These are phyloP conservation scores for Solanum chacoense DNA, from an alignment of 305 asterid species.

Conservation along the genomic window DNA sequence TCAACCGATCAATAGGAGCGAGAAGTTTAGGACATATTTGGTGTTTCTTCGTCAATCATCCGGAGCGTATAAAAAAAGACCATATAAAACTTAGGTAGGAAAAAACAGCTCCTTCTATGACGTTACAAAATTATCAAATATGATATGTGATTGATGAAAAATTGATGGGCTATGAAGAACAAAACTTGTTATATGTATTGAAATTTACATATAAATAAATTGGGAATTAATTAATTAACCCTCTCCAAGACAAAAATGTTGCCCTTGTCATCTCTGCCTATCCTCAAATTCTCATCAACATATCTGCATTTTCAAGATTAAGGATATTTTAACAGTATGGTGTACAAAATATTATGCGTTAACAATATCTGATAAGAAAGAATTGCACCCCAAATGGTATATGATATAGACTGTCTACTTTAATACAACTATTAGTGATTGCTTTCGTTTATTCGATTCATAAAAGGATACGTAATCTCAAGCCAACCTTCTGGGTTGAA, in stretches of 20 bases:
- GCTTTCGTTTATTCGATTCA: background rate
- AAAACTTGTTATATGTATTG: background rate
- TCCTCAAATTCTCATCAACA: slow-evolving; percentile 68
- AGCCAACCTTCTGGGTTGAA: slow-evolving; percentile 97
- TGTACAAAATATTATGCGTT: accelerated
- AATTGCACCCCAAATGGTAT: background rate
- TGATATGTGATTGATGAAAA: background rate
- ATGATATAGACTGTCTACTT: background rate
- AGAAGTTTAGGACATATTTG: no score
- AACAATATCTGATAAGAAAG: background rate
- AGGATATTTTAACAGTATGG: background rate
- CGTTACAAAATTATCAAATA: no score
- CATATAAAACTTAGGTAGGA: background rate
- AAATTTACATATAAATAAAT: background rate
- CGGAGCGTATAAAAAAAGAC: background rate
- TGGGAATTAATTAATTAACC: background rate
- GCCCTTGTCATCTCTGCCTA: slow-evolving; percentile 83
- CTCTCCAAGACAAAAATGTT: slow-evolving; percentile 75
- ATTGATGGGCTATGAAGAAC: background rate
- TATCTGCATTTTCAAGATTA: slow-evolving; percentile 33
- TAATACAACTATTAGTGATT: background rate
- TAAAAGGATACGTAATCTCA: slow-evolving; percentile 60
- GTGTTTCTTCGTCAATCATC: no score
- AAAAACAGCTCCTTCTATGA: background rate
- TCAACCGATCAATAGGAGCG: no score